Percentiles rank a stretch among this genome's conserved stretches.
phyloP scores from a whole-genome alignment of 208 protist genomes.

The Leptomonas seymouri region DNA sequence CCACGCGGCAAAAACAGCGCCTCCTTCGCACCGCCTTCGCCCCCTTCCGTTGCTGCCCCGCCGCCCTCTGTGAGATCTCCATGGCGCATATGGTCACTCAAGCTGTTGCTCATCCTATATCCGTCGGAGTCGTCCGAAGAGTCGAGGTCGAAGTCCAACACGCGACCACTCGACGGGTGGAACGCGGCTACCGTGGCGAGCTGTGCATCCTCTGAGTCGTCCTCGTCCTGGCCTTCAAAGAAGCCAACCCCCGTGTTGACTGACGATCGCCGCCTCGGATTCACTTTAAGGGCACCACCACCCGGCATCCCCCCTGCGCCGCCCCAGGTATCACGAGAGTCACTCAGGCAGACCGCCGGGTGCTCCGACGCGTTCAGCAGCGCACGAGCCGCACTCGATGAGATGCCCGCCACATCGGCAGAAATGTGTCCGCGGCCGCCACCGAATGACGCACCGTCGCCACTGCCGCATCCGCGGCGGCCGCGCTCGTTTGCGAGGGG shows the following conservation, averaged over 20 bases:
- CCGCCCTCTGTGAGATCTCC: conserved; percentile 1
- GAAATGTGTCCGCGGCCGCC: neutral
- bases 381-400: conserved; percentile 19
- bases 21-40: neutral
- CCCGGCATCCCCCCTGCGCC: neutral
- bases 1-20: neutral
- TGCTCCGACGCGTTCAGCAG: conserved; percentile 16
- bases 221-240: conserved; percentile 21
- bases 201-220: conserved; percentile 15
- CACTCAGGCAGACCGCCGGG: neutral
- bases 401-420: conserved; percentile 26
- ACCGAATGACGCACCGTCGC: neutral
- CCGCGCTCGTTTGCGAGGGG: conserved; percentile 16
- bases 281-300: neutral
- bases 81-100: neutral
- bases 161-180: conserved; percentile 25
- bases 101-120: neutral
- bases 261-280: conserved; percentile 11
- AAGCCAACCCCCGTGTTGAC: conserved; percentile 22
- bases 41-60: neutral
- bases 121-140: conserved; percentile 10
- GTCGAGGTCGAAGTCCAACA: conserved; percentile 23
- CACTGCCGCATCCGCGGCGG: neutral
- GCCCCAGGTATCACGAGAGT: neutral
- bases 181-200: conserved; percentile 21